A percentile compares a stretch with the other conserved stretches of the same genome.
Conservation (phyloP, 129 eudicot genomes). For the Deinandra increscens region DNA sequence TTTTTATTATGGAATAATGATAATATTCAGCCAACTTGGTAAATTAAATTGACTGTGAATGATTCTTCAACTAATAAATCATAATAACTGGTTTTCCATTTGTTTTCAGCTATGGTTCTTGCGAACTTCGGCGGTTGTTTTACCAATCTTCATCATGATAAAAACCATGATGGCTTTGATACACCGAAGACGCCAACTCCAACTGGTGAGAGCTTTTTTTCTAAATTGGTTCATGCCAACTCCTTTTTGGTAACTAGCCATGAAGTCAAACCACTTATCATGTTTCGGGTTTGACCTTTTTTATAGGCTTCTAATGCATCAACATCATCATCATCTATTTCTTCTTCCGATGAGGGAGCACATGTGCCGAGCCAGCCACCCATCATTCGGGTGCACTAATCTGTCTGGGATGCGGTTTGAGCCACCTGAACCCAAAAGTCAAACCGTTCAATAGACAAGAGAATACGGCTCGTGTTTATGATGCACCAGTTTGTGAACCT, state of each 20-base stretch:
- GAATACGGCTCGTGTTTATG: background rate
- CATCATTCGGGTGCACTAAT: constrained; percentile 23
- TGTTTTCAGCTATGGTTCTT: constrained; percentile 57
- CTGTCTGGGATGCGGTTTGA: constrained; percentile 10
- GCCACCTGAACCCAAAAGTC: constrained; percentile 12
- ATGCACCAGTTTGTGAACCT: background rate
- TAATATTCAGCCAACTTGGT: background rate
- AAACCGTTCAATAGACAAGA: background rate
- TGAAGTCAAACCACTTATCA: background rate
- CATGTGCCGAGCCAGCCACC: constrained; percentile 26
- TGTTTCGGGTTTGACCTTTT: constrained; percentile 23
- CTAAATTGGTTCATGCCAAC: background rate
- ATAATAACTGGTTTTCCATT: background rate
- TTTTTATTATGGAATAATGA: background rate
- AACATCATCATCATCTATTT: constrained; percentile 20
- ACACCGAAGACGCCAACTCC: constrained; percentile 42
- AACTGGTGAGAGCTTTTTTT: constrained; percentile 40
- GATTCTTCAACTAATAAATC: background rate
- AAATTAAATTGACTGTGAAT: background rate
- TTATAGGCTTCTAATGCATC: constrained; percentile 38
- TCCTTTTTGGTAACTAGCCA: constrained; percentile 1
- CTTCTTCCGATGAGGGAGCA: constrained; percentile 31
- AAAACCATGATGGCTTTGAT: constrained; percentile 51
- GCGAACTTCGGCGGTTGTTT: constrained; percentile 51
- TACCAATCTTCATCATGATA: constrained; percentile 73